Base-by-base conservation (phyloP, 148 eudicot species). In the Silene conica region DNA sequence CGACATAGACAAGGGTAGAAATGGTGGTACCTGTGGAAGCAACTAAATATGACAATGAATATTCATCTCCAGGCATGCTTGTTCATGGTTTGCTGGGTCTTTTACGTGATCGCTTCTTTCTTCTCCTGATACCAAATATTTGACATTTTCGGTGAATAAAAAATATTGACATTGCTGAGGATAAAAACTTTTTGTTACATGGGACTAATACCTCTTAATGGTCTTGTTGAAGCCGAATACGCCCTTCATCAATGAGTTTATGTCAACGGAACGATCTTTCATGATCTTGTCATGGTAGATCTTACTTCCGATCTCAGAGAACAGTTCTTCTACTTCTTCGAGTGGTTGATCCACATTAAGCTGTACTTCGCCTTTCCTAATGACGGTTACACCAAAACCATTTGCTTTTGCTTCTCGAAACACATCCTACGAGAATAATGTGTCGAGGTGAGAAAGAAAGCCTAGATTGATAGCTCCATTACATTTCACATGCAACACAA, bases 311-410 rank as follows among this genome's bases (percentile, higher is more conserved):
- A 91, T 88, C 82, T 93, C 98, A 20, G 68, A 72, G 21, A 93
- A 85, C 26, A 73, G 59, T 79, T 91, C 98, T 77, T 93, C 98
- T 2, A 91, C 95, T 63, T 93, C 98, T 85, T 91, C 95, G 50
- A 93, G 85, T 13, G 87, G 82, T 78, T 91, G 95, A 80, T 93
- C 98, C 66, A 91, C 82, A 81, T 91, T 88, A 55, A 93, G 87
- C 80, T 78, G 73, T 78, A 93, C 75, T 78, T 91, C 88, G 58
- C 92, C 89, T 87, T 91, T 93, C 82, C 83, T 89, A 58, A 93
- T 85, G 43, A 91, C 98, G 0, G 92, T 91, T 43, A 93, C 95
- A 75, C 87, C 86, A 78, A 88, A 91, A 19, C 95, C 98, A 82
- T 88, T 88, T 76, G 78, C 89, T 80, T 88, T 91, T 67, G 98